These are phyloP conservation scores for Nematodospora anomalae DNA, from an alignment of 1,139 yeast genomes.

Conservation along the genomic window DNA sequence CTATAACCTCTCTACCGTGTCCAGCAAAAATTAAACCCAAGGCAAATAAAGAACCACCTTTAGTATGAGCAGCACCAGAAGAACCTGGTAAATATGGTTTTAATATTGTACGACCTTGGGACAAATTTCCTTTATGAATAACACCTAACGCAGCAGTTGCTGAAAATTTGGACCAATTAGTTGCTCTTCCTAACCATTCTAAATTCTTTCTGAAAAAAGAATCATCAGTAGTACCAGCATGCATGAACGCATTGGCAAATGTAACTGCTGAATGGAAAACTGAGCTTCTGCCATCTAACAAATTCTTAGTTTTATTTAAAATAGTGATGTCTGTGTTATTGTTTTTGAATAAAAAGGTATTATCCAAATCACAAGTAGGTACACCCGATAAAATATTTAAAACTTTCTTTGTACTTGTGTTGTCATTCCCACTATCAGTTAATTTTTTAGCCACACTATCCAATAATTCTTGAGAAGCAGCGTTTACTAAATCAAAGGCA, in stretches of 20 bases:
- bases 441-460: constrained; percentile 56
- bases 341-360: constrained; percentile 83
- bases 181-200: constrained; percentile 96
- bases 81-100: constrained; percentile 92
- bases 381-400: constrained; percentile 82
- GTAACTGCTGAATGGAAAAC: constrained; percentile 96
- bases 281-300: constrained; percentile 88
- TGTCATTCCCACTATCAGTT: constrained; percentile 27
- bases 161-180: constrained; percentile 96
- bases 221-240: constrained; percentile 96
- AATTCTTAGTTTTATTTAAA: constrained; percentile 76
- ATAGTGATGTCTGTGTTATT: constrained; percentile 85
- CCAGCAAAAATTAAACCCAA: constrained; percentile 95
- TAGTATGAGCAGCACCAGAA: constrained; percentile 78
- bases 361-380: constrained; percentile 91
- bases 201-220: constrained; percentile 85
- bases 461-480: constrained; percentile 90
- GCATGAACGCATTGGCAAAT: constrained; percentile 91
- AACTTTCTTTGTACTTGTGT: constrained; percentile 38
- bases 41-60: constrained; percentile 95
- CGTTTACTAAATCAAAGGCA: constrained; percentile 89
- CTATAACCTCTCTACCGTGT: constrained; percentile 86
- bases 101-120: constrained; percentile 85
- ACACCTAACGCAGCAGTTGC: constrained; percentile 99
- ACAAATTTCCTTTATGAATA: constrained; percentile 89